phyloP scores from a whole-genome alignment of 352 stramenopile genomes.

The Vaucheria bursata region DNA sequence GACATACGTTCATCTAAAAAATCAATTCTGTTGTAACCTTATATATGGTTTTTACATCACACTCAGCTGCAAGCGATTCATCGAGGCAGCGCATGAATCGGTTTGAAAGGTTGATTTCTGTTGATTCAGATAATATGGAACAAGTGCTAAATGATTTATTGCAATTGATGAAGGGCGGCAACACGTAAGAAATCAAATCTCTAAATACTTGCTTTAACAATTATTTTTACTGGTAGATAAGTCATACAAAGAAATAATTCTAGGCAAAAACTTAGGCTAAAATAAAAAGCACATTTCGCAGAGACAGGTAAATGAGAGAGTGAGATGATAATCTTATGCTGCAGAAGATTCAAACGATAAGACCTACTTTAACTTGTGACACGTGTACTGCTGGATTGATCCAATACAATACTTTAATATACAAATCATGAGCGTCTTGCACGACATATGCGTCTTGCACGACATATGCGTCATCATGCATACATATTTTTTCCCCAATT shows the following conservation, averaged over 20 bases:
- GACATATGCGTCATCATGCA: too few species aligned
- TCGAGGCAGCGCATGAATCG: neutral
- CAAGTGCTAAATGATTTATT: neutral
- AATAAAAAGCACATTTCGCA: too few species aligned
- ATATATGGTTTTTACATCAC: neutral
- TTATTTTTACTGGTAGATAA: neutral
- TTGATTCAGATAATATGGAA: neutral
- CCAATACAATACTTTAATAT: too few species aligned
- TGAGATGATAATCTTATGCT: too few species aligned
- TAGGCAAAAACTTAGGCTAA: neutral
- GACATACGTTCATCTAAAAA: neutral
- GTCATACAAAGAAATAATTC: neutral
- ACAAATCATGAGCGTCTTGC: too few species aligned
- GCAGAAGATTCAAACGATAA: too few species aligned
- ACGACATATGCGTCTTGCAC: too few species aligned
- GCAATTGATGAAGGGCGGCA: neutral
- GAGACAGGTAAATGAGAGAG: too few species aligned
- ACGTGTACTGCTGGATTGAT: too few species aligned
- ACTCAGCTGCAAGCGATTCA: neutral
- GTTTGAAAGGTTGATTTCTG: neutral
- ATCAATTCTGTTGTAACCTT: neutral
- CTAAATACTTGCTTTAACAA: neutral
- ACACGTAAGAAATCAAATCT: neutral
- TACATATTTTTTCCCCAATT: too few species aligned
- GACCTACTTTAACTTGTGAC: too few species aligned